These are phyloP conservation scores for Colletotrichum theobromicola DNA, from an alignment of 2,329 filamentous ascomycete genomes.

Conservation along the genomic window DNA sequence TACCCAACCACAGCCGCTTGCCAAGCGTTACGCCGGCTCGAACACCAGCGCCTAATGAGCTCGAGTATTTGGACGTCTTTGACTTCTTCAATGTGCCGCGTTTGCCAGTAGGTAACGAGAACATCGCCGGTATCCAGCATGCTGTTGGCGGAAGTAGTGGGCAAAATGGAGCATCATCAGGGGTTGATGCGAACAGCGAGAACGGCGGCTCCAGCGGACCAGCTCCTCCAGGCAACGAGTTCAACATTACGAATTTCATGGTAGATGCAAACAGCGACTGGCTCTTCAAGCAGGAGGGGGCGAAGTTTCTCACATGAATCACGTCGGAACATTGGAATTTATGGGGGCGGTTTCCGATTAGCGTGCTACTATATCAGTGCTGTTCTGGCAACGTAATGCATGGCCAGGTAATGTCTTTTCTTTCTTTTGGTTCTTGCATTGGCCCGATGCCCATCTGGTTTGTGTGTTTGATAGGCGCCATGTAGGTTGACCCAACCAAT, in stretches of 20 bases:
- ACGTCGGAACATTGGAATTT: neutral
- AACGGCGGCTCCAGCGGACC: conserved; percentile 31
- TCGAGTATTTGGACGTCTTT: conserved; percentile 92
- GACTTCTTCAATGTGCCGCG: conserved; percentile 93
- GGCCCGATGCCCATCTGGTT: neutral
- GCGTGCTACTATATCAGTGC: neutral
- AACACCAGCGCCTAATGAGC: conserved; percentile 78
- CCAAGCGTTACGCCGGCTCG: conserved; percentile 64
- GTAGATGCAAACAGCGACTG: conserved; percentile 76
- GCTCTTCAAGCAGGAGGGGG: conserved; percentile 65
- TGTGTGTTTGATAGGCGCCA: neutral
- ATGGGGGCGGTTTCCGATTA: neutral
- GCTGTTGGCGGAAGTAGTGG: conserved; percentile 24
- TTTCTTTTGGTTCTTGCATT: neutral
- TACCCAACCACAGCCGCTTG: conserved; percentile 45
- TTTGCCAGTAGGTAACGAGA: conserved; percentile 57
- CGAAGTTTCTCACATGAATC: conserved; percentile 25
- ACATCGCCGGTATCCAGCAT: conserved; percentile 16
- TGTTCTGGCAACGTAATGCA: neutral
- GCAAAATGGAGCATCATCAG: conserved; percentile 17
- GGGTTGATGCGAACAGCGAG: conserved; percentile 22
- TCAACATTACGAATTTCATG: conserved; percentile 81
- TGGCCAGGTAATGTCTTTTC: neutral
- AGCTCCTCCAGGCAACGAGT: conserved; percentile 58
- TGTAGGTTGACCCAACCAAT: neutral